These are phyloP conservation scores for Ambispora gerdemannii DNA, from an alignment of 192 early-diverging fungal genomes.

Conservation along the genomic window DNA sequence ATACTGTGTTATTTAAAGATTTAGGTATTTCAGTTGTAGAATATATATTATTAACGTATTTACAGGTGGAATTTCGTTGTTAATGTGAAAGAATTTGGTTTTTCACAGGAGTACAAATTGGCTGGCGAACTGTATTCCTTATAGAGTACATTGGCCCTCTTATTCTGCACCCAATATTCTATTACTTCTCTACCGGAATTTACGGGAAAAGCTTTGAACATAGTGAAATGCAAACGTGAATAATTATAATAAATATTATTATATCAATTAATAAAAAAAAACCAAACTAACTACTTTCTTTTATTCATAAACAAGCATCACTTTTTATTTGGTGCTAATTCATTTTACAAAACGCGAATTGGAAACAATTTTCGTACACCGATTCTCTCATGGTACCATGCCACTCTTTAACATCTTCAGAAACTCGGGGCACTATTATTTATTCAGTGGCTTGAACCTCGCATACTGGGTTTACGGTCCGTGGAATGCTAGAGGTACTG, in stretches of 20 bases:
- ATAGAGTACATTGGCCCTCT: conserved; percentile 93
- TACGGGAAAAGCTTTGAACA: conserved; percentile 68
- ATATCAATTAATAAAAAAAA: neutral
- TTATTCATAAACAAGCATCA: too few species aligned
- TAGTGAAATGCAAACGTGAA: conserved; percentile 67
- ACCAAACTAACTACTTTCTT: neutral
- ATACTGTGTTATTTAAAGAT: conserved; percentile 66
- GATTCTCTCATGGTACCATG: conserved; percentile 93
- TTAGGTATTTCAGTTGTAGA: conserved; percentile 41
- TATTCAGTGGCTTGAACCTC: conserved; percentile 79
- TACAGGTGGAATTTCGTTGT: neutral
- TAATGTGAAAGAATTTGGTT: neutral
- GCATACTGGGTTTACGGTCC: conserved; percentile 89
- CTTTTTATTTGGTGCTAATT: conserved; percentile 65
- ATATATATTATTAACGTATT: neutral
- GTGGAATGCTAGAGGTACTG: conserved; percentile 56
- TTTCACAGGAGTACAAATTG: conserved; percentile 75
- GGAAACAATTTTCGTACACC: conserved; percentile 91
- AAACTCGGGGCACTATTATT: conserved; percentile 92
- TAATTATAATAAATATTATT: neutral
- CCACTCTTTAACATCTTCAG: conserved; percentile 92
- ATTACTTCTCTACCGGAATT: conserved; percentile 64
- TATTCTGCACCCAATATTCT: conserved; percentile 81
- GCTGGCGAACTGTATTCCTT: conserved; percentile 91
- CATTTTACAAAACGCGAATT: conserved; percentile 93